A percentile compares a stretch with the other conserved stretches of the same genome.
Conservation (phyloP, 345 rosid species). For the Dimocarpus longan region DNA sequence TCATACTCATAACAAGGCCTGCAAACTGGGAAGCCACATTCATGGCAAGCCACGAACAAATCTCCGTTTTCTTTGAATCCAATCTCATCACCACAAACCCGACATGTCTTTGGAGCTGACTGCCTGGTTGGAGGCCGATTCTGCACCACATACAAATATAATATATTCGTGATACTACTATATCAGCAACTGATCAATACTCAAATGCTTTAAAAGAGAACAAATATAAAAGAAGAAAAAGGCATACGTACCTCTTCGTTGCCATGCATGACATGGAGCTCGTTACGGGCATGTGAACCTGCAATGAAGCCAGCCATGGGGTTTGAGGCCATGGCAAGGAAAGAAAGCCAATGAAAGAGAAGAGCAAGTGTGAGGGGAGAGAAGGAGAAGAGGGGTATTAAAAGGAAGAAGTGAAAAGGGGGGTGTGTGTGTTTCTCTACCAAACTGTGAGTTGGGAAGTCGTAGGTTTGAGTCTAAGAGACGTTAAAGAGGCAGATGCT, state of each 20-base stretch:
- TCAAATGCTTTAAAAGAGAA: slow-evolving; percentile 12
- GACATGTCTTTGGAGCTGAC: slow-evolving; percentile 52
- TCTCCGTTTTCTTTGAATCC: slow-evolving; percentile 58
- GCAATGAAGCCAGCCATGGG: slow-evolving; percentile 58
- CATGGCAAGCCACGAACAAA: slow-evolving; percentile 72
- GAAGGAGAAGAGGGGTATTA: neutral
- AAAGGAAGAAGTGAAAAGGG: slow-evolving; percentile 11
- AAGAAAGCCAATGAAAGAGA: slow-evolving; percentile 21
- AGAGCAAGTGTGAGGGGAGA: slow-evolving; percentile 24
- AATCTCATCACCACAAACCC: slow-evolving; percentile 82
- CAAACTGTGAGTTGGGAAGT: slow-evolving; percentile 88
- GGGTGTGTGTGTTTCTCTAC: slow-evolving; percentile 29
- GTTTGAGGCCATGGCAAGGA: slow-evolving; percentile 43
- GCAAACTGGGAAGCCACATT: slow-evolving; percentile 85
- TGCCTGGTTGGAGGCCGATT: slow-evolving; percentile 41
- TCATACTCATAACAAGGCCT: slow-evolving; percentile 90
- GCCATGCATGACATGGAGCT: slow-evolving; percentile 29
- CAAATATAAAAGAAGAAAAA: slow-evolving; percentile 11
- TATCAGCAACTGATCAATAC: too few relatives aligned
- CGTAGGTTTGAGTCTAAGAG: slow-evolving; percentile 67
- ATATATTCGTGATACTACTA: neutral
- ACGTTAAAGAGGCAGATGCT: slow-evolving; percentile 37
- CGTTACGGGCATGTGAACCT: slow-evolving; percentile 37
- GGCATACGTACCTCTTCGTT: slow-evolving; percentile 35
- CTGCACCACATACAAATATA: slow-evolving; percentile 25